Evolutionary conservation across 306 rosid species (phyloP).

Genomic region (Inga leiocalycina): DNA sequence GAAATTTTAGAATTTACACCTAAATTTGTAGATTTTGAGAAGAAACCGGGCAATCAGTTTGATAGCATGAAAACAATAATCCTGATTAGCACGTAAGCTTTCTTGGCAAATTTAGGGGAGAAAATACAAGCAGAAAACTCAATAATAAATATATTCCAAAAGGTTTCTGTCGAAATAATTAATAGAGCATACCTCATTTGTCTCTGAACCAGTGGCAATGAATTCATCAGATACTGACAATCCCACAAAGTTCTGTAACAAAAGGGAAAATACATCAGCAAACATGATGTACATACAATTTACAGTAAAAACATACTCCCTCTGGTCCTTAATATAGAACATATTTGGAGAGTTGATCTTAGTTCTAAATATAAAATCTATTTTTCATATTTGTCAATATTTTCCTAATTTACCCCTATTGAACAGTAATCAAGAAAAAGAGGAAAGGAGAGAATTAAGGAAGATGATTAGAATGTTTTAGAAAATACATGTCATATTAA

Average conservation of each 20-base stretch:
- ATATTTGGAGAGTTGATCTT: too few relatives aligned
- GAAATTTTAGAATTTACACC: background rate
- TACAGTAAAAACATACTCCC: background rate
- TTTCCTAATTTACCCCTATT: too few relatives aligned
- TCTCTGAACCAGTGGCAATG: constrained; percentile 97
- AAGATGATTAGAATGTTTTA: too few relatives aligned
- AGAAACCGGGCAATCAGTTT: background rate
- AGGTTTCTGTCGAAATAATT: background rate
- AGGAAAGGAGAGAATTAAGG: too few relatives aligned
- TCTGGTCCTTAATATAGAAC: too few relatives aligned
- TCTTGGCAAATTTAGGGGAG: background rate
- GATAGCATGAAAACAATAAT: background rate
- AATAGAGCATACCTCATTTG: constrained; percentile 72
- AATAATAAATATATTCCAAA: background rate
- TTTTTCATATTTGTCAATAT: too few relatives aligned
- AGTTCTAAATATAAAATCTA: too few relatives aligned
- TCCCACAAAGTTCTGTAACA: constrained; percentile 93
- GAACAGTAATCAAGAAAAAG: too few relatives aligned
- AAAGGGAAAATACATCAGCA: background rate
- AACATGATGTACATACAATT: background rate
- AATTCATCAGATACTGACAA: constrained; percentile 88
- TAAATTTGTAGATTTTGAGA: background rate
- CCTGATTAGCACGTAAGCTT: background rate
- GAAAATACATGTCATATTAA: too few relatives aligned
- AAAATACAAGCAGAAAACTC: background rate